Evolutionary conservation across 768 basidiomycete genomes (phyloP), one percentile per base, ranked within the genome.

Genomic region (Tulasnella sp.): DNA sequence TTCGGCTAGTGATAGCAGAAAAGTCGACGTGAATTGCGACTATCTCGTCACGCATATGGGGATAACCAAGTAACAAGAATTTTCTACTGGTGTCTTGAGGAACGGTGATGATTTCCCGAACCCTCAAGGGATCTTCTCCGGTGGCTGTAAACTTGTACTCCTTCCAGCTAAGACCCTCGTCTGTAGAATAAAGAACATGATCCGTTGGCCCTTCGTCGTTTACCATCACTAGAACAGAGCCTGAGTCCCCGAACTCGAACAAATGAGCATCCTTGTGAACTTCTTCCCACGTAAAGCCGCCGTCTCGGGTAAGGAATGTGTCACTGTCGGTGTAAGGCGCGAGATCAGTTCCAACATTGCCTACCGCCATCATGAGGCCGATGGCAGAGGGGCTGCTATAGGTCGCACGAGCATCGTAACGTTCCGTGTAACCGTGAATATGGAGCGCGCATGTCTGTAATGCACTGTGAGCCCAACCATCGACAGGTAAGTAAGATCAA

Each of bases 191-290:
- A 80, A 96, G 83, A 67, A 99, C 88, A 79, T 93, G 91, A 81
- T 98, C 93, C 3, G 94, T 96, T 0, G 96, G 89, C 78, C 92
- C 92, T 83, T 99, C 97, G 83, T 99, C 98, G 84, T 99, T 98
- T 67, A 90, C 95, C 86, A 99, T 92, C 81, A 99, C 86, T 46
- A 99, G 87, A 78, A 99, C 87, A 1, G 96, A 96, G 5, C 98
- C 98, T 0, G 94, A 97, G 85, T 99, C 98, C 39, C 97, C 97
- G 81, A 97, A 99, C 83, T 96, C 96, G 95, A 95, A 99, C 51
- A 98, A 87, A 82, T 99, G 93, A 0, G 98, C 97, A 81, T 97
- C 96, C 83, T 99, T 99, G 86, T 96, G 96, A 0, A 99, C 92
- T 85, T 99, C 98, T 83, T 98, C 91, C 98, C 98, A 99, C 0